A percentile compares a stretch with the other conserved stretches of the same genome.
phyloP scores from a whole-genome alignment of 345 rosid species.

The Hibiscus syriacus region DNA sequence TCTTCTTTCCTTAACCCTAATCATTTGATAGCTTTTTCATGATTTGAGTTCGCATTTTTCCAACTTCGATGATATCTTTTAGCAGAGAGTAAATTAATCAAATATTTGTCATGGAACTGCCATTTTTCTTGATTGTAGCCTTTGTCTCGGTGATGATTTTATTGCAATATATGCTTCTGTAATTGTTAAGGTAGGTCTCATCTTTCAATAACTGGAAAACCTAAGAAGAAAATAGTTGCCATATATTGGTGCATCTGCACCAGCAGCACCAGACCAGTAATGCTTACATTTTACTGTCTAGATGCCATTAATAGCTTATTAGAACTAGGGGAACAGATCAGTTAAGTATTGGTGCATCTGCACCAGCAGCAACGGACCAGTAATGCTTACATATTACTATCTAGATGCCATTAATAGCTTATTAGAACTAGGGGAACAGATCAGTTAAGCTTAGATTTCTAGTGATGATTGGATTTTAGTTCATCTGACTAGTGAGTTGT shows the following conservation, averaged over 20 bases:
- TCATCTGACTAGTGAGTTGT: background rate
- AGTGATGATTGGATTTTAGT: background rate
- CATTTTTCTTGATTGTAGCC: background rate
- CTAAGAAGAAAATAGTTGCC: background rate
- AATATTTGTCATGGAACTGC: background rate
- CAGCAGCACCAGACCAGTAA: background rate
- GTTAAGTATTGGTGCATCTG: background rate
- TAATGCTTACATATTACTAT: background rate
- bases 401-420: background rate
- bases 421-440: no score
- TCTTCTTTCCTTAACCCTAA: background rate
- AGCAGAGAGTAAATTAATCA: background rate
- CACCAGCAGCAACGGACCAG: background rate
- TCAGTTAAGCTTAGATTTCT: background rate
- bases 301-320: background rate
- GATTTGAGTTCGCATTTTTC: background rate
- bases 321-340: no score
- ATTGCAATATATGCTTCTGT: background rate
- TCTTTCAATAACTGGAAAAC: background rate
- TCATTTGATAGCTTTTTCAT: background rate
- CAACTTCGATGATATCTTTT: background rate
- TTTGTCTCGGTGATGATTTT: background rate
- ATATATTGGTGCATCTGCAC: background rate
- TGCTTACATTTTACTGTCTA: background rate
- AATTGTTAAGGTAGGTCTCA: background rate